Conservation (phyloP, 495 filamentous ascomycete species). For the Neurospora tetrasperma region DNA sequence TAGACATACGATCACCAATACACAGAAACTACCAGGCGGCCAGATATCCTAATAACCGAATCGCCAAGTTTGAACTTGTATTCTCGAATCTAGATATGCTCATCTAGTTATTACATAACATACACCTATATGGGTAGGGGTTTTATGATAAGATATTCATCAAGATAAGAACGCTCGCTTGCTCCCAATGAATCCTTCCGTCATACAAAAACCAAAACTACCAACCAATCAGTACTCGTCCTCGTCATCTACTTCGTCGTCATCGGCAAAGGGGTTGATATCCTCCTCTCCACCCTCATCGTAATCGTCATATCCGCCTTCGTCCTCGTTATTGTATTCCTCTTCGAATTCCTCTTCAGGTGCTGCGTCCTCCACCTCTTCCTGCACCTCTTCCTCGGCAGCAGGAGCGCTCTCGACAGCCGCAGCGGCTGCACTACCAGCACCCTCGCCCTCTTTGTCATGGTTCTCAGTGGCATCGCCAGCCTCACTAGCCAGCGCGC, state of each 20-base stretch:
- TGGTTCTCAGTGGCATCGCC: background rate
- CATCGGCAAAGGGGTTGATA: slow-evolving; percentile 17
- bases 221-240: slow-evolving; percentile 9
- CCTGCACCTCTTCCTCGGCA: slow-evolving; percentile 3
- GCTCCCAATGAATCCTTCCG: background rate
- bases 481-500: background rate
- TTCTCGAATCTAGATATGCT: background rate
- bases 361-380: slow-evolving; percentile 6
- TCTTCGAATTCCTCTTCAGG: slow-evolving; percentile 15
- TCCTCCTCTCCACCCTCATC: slow-evolving; percentile 20
- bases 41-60: background rate
- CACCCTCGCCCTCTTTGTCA: background rate
- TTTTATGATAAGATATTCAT: background rate
- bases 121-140: background rate
- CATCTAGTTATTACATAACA: background rate
- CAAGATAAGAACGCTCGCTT: background rate
- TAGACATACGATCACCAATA: no score
- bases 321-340: slow-evolving; percentile 13
- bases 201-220: background rate
- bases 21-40: background rate
- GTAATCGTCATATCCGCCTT: slow-evolving; percentile 21
- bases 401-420: background rate
- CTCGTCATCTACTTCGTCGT: slow-evolving; percentile 7
- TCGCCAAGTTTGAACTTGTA: background rate
- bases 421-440: background rate